These are phyloP conservation scores for Xylogone sp. DNA, from an alignment of 2,329 filamentous ascomycete species.

Conservation along the genomic window DNA sequence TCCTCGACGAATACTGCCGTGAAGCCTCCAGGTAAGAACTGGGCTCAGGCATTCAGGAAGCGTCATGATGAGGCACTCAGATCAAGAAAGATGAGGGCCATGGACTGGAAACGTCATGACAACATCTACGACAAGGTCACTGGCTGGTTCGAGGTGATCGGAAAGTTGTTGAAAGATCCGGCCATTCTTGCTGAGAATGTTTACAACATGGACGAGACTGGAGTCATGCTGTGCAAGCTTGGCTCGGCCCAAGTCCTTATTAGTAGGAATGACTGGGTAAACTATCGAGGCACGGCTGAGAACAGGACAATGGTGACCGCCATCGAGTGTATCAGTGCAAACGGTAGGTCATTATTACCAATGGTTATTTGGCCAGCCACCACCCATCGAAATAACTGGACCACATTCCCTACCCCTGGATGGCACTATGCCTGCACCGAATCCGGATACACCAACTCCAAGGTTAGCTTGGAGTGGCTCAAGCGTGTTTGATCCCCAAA, in stretches of 20 bases:
- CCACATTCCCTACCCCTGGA: slow-evolving; percentile 21
- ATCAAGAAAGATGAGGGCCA: slow-evolving; percentile 9
- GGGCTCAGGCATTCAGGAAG: slow-evolving; percentile 12
- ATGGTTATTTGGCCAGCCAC: slow-evolving; percentile 25
- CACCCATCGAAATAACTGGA: slow-evolving; percentile 25
- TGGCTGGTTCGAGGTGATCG: slow-evolving; percentile 29
- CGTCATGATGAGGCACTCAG: slow-evolving; percentile 14
- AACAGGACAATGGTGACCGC: slow-evolving; percentile 2
- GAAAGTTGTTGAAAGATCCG: slow-evolving; percentile 13
- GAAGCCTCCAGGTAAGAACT: slow-evolving; percentile 15
- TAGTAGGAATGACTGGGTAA: no score
- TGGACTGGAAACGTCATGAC: slow-evolving; percentile 12
- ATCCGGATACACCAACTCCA: slow-evolving; percentile 24
- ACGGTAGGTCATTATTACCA: slow-evolving; percentile 1
- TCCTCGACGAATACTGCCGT: slow-evolving; percentile 10
- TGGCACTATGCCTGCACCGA: slow-evolving; percentile 24
- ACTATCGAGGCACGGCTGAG: no score
- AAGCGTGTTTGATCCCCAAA: slow-evolving; percentile 32
- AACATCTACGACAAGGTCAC: slow-evolving; percentile 28
- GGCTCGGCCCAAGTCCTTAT: no score
- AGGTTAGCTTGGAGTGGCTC: slow-evolving; percentile 32
- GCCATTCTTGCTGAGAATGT: slow-evolving; percentile 14
- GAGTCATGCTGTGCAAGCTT: slow-evolving; percentile 18
- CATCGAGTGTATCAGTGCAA: slow-evolving; percentile 1
- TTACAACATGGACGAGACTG: slow-evolving; percentile 33